Evolutionary conservation across 768 basidiomycete species (phyloP).

Genomic region (Rhodotorula paludigena): DNA sequence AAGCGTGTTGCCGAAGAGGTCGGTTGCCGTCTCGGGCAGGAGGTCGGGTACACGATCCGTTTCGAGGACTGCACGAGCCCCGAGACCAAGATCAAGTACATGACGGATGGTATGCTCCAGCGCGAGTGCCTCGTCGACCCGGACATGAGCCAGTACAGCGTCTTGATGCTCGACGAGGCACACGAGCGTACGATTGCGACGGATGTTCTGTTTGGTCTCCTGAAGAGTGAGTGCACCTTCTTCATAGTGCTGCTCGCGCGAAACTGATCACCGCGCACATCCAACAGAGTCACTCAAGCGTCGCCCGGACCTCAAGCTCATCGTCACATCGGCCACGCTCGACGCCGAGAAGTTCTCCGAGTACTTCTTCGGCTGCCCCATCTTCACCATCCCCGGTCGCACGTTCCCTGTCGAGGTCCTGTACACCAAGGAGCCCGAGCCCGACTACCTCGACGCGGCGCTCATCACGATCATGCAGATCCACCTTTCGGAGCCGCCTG

Average conservation of each 20-base stretch:
- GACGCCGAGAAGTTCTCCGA: slow-evolving; percentile 99
- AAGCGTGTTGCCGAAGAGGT: slow-evolving; percentile 99
- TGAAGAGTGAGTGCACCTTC: slow-evolving; percentile 62
- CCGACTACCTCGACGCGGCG: slow-evolving; percentile 94
- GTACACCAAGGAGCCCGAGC: slow-evolving; percentile 98
- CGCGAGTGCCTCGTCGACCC: slow-evolving; percentile 96
- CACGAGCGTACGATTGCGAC: slow-evolving; percentile 99
- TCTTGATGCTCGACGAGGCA: slow-evolving; percentile 97
- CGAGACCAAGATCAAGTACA: slow-evolving; percentile 98
- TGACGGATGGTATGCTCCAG: slow-evolving; percentile 99
- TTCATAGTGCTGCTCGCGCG: background rate
- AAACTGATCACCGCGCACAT: background rate
- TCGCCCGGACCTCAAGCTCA: slow-evolving; percentile 90
- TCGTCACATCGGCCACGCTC: slow-evolving; percentile 97
- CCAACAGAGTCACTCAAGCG: slow-evolving; percentile 82
- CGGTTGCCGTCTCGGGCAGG: slow-evolving; percentile 91
- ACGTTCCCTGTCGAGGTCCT: slow-evolving; percentile 97
- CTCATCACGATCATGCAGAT: slow-evolving; percentile 99
- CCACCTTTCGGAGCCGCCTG: slow-evolving; percentile 93
- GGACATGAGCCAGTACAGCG: slow-evolving; percentile 82
- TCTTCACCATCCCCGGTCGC: slow-evolving; percentile 99
- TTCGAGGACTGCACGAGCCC: slow-evolving; percentile 99
- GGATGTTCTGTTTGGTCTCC: slow-evolving; percentile 89
- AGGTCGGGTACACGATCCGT: slow-evolving; percentile 97
- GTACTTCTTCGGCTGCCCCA: slow-evolving; percentile 97